These are phyloP conservation scores for Suillus lakei DNA, from an alignment of 768 basidiomycete species.

Conservation along the genomic window DNA sequence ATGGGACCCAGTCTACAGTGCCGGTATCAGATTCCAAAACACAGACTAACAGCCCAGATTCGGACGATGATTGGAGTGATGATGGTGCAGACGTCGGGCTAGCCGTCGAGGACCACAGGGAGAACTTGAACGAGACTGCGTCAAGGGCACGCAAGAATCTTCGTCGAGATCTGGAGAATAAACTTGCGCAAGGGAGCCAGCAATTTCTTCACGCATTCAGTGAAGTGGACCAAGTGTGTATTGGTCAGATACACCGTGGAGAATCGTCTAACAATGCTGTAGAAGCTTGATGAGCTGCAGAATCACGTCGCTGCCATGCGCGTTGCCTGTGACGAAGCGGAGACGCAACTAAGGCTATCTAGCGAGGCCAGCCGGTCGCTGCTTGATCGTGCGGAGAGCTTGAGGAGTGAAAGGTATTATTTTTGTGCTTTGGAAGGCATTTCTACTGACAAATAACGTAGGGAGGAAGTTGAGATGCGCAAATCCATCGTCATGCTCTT, in stretches of 20 bases:
- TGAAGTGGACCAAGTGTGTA: constrained; percentile 87
- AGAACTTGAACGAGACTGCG: constrained; percentile 64
- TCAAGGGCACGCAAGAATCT: constrained; percentile 78
- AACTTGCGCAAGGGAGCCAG: constrained; percentile 79
- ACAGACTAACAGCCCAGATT: constrained; percentile 36
- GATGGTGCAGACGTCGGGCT: constrained; percentile 14
- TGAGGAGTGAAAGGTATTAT: constrained; percentile 72
- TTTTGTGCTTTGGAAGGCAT: background rate
- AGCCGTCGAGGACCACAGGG: constrained; percentile 23
- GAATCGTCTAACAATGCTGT: constrained; percentile 1
- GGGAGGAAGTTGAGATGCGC: constrained; percentile 71
- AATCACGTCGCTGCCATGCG: constrained; percentile 82
- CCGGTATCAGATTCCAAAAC: constrained; percentile 21
- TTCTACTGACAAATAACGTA: constrained; percentile 29
- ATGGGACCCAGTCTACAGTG: constrained; percentile 41
- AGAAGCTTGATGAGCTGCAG: constrained; percentile 89
- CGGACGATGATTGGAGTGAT: constrained; percentile 36
- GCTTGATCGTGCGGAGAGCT: constrained; percentile 80
- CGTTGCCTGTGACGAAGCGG: constrained; percentile 79
- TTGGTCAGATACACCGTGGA: constrained; percentile 7
- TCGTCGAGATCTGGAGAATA: constrained; percentile 83
- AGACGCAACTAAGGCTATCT: constrained; percentile 73
- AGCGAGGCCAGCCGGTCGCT: constrained; percentile 78
- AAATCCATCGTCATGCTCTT: constrained; percentile 80
- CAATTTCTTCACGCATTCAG: constrained; percentile 85